Base-by-base conservation (phyloP, 2,329 filamentous ascomycete genomes). In the Dendryphion nanum region DNA sequence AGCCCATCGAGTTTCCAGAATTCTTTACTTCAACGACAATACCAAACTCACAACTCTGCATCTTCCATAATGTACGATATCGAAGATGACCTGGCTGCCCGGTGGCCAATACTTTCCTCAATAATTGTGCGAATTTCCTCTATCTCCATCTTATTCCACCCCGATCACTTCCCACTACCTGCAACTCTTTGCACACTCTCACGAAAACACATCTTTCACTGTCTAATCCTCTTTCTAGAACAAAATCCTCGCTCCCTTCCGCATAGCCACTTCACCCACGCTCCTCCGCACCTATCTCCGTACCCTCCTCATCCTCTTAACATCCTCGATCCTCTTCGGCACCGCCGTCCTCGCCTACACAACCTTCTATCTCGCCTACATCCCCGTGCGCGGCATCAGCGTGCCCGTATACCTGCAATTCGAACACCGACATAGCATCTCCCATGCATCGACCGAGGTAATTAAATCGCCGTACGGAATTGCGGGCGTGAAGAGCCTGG, bases 321-420 rank as follows among this genome's bases (percentile, higher is more conserved):
- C 80, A 16, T 75, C 76, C 3, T 48, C 75, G 13, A 47, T 77
- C 28, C 74, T 87, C 35, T 66, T 85, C 30, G 72, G 69, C 24
- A 61, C 81, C 15, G 81, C 83, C 5, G 65, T 75, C 5, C 56
- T 78, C 26, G 80, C 81, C 21, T 87, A 86, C 58, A 70, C 72
- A 23, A 66, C 82, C 14, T 86, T 88, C 67, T 87, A 87, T 69
- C 74, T 76, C 63, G 76, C 74, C 44, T 86, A 82, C 65, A 78
- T 88, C 16, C 84, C 84, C 1, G 75, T 79, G 36, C 77, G 83
- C 47, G 78, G 80, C 38, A 73, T 86, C 43, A 68, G 75, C 44
- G 72, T 77, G n/a, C 69, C 74, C 4, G 71, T 86, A 6, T 79
- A 86, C 65, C 67, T 87, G 15, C 81, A 86, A 62, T 86, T 81